Evolutionary conservation across 495 filamentous ascomycete species (phyloP).

Genomic region (Trichoderma erinaceum): DNA sequence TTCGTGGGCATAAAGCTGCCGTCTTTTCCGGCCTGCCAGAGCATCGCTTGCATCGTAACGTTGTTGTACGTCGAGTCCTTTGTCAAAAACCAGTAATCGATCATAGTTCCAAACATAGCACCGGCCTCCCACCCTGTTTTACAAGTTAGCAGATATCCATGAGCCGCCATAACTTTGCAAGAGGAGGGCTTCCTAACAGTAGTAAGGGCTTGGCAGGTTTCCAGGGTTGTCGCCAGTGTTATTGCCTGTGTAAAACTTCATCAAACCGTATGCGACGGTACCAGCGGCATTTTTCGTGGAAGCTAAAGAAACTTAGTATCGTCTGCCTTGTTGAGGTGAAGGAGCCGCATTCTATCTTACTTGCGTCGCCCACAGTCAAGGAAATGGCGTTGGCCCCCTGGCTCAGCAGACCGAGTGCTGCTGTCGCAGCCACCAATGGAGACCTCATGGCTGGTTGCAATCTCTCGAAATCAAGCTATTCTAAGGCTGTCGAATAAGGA

Average conservation of each 20-base stretch:
- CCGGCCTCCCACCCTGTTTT: conserved; percentile 65
- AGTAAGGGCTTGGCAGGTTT: conserved; percentile 70
- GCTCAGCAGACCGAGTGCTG: conserved; percentile 23
- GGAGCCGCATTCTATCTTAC: conserved; percentile 18
- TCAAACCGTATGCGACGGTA: conserved; percentile 40
- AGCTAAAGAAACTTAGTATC: conserved; percentile 22
- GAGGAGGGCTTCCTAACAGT: conserved; percentile 37
- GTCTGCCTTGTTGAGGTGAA: background rate
- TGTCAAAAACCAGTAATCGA: conserved; percentile 83
- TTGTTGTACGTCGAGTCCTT: conserved; percentile 69
- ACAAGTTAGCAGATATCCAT: conserved; percentile 16
- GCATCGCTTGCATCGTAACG: conserved; percentile 57
- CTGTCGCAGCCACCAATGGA: conserved; percentile 13
- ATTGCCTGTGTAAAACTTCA: conserved; percentile 63
- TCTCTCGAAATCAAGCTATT: background rate
- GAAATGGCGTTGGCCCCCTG: conserved; percentile 25
- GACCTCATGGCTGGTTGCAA: background rate
- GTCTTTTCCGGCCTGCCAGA: conserved; percentile 63
- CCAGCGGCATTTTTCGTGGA: conserved; percentile 39
- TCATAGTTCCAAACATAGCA: conserved; percentile 65
- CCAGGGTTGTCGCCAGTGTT: conserved; percentile 63
- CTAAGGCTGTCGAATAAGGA: background rate
- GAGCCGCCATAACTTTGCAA: background rate
- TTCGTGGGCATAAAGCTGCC: conserved; percentile 74
- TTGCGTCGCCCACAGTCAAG: conserved; percentile 24